Base-by-base conservation (phyloP, 768 basidiomycete genomes). In the Auricularia auricula-judae region DNA sequence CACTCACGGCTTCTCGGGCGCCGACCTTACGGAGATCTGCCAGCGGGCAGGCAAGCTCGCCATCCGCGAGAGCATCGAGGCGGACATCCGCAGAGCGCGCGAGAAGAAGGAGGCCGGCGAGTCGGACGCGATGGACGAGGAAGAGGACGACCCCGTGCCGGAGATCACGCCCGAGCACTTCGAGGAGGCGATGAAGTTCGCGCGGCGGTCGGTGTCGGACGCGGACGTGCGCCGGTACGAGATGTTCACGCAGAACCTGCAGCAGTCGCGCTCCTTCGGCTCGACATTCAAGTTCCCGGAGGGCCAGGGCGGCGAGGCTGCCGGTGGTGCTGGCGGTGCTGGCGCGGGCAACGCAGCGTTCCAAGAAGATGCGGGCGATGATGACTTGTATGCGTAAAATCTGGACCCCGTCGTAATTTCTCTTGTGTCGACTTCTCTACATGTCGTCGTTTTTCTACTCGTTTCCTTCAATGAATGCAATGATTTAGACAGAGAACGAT, bases 231-330 rank as follows among this genome's bases (percentile, higher is more conserved):
- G 95, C 71, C 87, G 95, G 63, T 99, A 98, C 76, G 96, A 98
- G 84, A 94, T 97, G 88, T 98, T 98, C 76, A 79, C 95, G 42
- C 94, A 91, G 88, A 93, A 92, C 75, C 78, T 93, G 66, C 91
- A 92, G 77, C 93, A 93, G 75, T 91, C 90, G 66, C 87, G 93
- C 72, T 88, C 88, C 56, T 94, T 97, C 72, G 95, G 96, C 60
- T 89, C 88, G 78, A 89, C 86, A 75, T 99, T 99, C 87, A 95
- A 92, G 82, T 99, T 99, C 93, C 97, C 97, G 36, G 95, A 95
- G 70, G 82, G 84, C 62, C 76, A 72, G 12, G 77, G 72, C 64
- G 74, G 72, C 16, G 70, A 76, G 59, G 71, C 71, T 23, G 75
- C 75, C 34, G 68, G 77, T 59, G 71, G 76, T 35, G 72, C 75